phyloP scores from a whole-genome alignment of 129 eudicot species.

The Artemisia argyi region DNA sequence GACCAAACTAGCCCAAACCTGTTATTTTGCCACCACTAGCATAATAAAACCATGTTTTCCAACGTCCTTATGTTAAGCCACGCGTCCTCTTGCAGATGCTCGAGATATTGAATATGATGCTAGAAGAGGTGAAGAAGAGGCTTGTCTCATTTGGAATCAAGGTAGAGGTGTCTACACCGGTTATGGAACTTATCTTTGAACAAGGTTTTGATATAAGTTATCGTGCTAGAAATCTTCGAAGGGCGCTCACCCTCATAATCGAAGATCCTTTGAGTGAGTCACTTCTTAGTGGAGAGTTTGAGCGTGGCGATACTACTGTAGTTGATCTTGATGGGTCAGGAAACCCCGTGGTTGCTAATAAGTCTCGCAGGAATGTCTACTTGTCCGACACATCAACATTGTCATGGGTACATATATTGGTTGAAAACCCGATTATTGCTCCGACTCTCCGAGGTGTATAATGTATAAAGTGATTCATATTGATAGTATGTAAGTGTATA shows the following conservation, averaged over 20 bases:
- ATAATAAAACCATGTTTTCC: background rate
- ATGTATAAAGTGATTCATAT: conserved; percentile 35
- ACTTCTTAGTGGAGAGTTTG: no score
- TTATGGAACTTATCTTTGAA: no score
- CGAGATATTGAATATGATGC: conserved; percentile 73
- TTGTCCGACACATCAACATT: conserved; percentile 58
- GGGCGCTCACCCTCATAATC: no score
- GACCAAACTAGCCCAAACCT: background rate
- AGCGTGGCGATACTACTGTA: no score
- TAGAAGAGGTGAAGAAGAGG: conserved; percentile 67
- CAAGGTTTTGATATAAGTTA: no score
- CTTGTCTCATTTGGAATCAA: conserved; percentile 56
- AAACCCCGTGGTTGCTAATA: conserved; percentile 49
- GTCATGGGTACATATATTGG: conserved; percentile 37
- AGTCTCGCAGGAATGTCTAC: conserved; percentile 44
- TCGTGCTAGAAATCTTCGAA: no score
- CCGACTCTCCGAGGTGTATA: background rate
- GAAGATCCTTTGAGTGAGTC: no score
- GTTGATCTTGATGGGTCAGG: no score
- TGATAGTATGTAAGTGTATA: conserved; percentile 29
- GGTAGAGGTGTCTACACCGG: no score
- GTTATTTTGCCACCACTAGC: background rate
- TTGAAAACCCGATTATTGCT: conserved; percentile 12
- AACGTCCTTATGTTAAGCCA: background rate
- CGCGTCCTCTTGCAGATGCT: conserved; percentile 52